A percentile compares a stretch with the other conserved stretches of the same genome.
Conservation (phyloP, 768 basidiomycete species). For the Infundibulicybe gibba region DNA sequence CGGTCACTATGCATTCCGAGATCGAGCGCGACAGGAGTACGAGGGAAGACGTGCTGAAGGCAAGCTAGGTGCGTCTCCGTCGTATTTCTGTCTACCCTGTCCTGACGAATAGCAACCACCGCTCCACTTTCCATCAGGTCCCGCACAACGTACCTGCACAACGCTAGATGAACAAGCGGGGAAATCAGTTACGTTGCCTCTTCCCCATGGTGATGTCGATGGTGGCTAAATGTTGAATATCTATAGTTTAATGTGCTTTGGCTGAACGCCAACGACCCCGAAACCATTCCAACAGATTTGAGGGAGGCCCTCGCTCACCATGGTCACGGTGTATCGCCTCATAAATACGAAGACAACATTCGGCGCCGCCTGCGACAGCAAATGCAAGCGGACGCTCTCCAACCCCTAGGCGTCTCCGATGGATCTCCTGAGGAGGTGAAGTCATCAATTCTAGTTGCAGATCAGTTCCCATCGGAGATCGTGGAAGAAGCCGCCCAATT, state of each 20-base stretch:
- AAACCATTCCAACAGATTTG: slow-evolving; percentile 66
- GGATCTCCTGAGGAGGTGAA: slow-evolving; percentile 18
- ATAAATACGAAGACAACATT: slow-evolving; percentile 26
- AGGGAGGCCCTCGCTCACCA: slow-evolving; percentile 51
- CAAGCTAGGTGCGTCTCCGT: slow-evolving; percentile 41
- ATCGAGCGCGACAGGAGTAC: slow-evolving; percentile 69
- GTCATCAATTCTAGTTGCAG: slow-evolving; percentile 21
- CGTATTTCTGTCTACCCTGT: neutral
- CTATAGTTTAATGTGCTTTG: slow-evolving; percentile 78
- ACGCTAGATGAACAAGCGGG: slow-evolving; percentile 74
- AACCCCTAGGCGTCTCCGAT: slow-evolving; percentile 41
- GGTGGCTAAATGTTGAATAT: slow-evolving; percentile 4
- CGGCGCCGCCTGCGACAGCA: slow-evolving; percentile 61
- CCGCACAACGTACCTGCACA: slow-evolving; percentile 71
- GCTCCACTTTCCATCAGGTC: slow-evolving; percentile 24
- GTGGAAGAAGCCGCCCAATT: slow-evolving; percentile 68
- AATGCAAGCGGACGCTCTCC: slow-evolving; percentile 74
- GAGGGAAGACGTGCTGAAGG: slow-evolving; percentile 74
- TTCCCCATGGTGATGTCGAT: neutral
- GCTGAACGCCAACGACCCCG: slow-evolving; percentile 63
- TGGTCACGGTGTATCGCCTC: slow-evolving; percentile 18
- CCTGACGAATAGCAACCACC: neutral
- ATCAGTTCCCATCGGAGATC: slow-evolving; percentile 46
- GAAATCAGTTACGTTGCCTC: slow-evolving; percentile 46
- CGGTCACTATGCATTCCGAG: slow-evolving; percentile 59